A percentile compares a stretch with the other conserved stretches of the same genome.
These are phyloP conservation scores for Eudorina sp. DNA, from an alignment of 139 green algal species.

Conservation along the genomic window DNA sequence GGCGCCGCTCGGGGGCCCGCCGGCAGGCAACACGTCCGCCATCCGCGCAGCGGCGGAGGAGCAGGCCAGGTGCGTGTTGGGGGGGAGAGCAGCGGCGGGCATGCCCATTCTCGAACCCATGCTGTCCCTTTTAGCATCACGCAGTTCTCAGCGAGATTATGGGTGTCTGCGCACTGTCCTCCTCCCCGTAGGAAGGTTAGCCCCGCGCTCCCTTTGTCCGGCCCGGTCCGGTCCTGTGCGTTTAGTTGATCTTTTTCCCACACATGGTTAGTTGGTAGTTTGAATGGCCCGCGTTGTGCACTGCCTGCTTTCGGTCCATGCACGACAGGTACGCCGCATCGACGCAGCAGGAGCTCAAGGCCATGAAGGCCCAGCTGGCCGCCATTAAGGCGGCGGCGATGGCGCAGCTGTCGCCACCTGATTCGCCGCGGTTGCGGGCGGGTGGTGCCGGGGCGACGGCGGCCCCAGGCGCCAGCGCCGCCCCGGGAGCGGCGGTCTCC, in stretches of 20 bases:
- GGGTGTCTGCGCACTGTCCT: too few species aligned
- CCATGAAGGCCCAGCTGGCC: slow-evolving; percentile 49
- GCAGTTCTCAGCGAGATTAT: too few species aligned
- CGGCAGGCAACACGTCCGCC: not conserved
- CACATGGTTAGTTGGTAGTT: too few species aligned
- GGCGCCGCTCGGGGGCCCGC: not conserved
- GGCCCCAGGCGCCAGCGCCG: not conserved
- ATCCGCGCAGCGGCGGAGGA: slow-evolving; percentile 47
- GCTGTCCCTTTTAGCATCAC: too few species aligned
- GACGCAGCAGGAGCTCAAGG: slow-evolving; percentile 49
- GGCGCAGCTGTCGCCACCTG: slow-evolving; percentile 48
- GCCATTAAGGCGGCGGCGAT: slow-evolving; percentile 52
- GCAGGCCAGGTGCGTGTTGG: slow-evolving; percentile 49
- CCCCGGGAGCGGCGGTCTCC: too few species aligned
- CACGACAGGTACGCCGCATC: slow-evolving; percentile 20
- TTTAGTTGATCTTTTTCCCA: too few species aligned
- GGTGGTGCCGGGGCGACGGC: not conserved
- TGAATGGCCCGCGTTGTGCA: not conserved
- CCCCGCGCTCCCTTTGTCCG: too few species aligned
- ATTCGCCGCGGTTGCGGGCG: not conserved
- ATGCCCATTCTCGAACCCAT: too few species aligned
- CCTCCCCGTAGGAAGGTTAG: too few species aligned
- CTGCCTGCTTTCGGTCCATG: not conserved
- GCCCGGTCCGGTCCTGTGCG: too few species aligned
- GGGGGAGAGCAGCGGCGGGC: too few species aligned